Conservation (phyloP, 2,329 filamentous ascomycete genomes). For the Coleophoma eucalyptorum region DNA sequence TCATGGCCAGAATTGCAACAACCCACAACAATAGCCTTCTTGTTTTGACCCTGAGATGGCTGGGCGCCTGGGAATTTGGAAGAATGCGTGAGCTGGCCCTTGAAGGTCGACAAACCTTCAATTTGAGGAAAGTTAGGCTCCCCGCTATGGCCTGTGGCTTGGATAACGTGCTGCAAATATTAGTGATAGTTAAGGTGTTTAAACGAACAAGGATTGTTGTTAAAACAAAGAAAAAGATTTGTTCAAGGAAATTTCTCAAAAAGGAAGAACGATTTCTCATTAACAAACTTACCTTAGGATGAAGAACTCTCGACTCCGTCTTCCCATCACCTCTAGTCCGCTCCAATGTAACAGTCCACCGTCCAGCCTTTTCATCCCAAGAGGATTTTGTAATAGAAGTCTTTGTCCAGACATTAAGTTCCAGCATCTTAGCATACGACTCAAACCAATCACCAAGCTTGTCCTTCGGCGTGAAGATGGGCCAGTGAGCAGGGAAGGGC, state of each 20-base stretch:
- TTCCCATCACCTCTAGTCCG: constrained; percentile 17
- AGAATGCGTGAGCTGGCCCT: constrained; percentile 59
- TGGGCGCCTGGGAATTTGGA: constrained; percentile 53
- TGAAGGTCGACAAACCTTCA: constrained; percentile 48
- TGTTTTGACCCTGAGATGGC: constrained; percentile 38
- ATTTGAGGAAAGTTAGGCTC: constrained; percentile 50
- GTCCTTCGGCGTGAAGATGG: constrained; percentile 66
- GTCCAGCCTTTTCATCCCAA: constrained; percentile 43
- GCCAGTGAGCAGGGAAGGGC: constrained; percentile 59
- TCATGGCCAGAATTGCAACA: constrained; percentile 68
- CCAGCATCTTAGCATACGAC: constrained; percentile 55
- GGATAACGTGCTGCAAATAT: constrained; percentile 42
- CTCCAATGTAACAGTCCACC: constrained; percentile 51
- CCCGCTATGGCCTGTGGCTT: constrained; percentile 49
- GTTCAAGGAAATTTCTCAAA: neutral
- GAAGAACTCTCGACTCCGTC: constrained; percentile 47
- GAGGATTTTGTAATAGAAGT: constrained; percentile 42
- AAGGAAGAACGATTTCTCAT: too few relatives aligned
- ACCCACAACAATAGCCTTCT: constrained; percentile 62
- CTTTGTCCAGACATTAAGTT: constrained; percentile 61
- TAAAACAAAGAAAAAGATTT: neutral
- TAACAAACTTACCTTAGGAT: constrained; percentile 33
- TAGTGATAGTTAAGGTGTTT: neutral
- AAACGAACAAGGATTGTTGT: neutral
- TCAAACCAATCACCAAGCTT: constrained; percentile 67